Base-by-base conservation (phyloP, 352 stramenopile species). In the Aphanomyces stellatus region DNA sequence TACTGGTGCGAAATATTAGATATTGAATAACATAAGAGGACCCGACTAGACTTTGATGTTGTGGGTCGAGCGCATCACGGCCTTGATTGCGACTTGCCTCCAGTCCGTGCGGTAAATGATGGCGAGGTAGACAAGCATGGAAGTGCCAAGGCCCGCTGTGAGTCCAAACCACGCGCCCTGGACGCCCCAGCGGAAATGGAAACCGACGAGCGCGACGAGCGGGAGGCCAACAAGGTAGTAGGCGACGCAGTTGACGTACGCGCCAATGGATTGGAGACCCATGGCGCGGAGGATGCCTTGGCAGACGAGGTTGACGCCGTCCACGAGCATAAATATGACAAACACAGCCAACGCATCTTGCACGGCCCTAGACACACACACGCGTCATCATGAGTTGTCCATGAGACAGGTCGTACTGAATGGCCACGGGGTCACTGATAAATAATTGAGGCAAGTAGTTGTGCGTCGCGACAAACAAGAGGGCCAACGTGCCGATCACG, bases 141-240 rank as follows among this genome's bases (percentile, higher is more conserved):
- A 80, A 22, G 76, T 71, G 33, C 74, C 72, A 62, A 88, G 84
- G 22, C 77, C 77, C 30, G 78, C 62, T 3, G 73, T 73, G 64
- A 91, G 74, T 56, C 78, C 74, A 24, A 87, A 48, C 80, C 80
- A 87, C 10, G 84, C 69, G 19, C 80, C 80, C 40, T 81, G 65
- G 13, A 89, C 72, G 11, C 73, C 76, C 10, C 83, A 43, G 4
- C 74, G 35, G 28, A 74, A 67, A 46, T 76, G 40, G 65, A 93
- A 82, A 1, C 65, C 83, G 6, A 92, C 53, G 8, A 86, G 22
- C n/a, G 76, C 77, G 1, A 76, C 83, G 0, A 92, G 22, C 0
- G 87, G 86, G 25, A 95, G 76, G 13, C 87, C 85, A 8, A 88
- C 77, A 2, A 76, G 62, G 67, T 91, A 95, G 67, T 90, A 93